phyloP scores from a whole-genome alignment of 1,284 basidiomycete species.

The Sanghuangporus weigelae region DNA sequence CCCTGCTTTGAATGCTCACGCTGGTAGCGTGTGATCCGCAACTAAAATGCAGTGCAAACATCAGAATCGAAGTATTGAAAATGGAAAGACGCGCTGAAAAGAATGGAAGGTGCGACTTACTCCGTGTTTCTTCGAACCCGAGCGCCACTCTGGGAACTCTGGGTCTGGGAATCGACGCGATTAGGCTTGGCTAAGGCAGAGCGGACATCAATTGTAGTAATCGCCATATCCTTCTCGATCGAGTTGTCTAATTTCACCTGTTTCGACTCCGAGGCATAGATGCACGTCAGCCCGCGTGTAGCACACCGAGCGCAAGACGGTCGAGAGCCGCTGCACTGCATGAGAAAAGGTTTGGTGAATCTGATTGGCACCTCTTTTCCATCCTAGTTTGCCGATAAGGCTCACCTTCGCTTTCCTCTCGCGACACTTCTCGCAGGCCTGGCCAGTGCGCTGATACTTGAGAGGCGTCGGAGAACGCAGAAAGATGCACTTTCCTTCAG shows the following conservation, averaged over 20 bases:
- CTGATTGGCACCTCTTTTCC: neutral
- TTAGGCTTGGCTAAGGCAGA: neutral
- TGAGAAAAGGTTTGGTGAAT: neutral
- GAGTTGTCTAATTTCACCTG: neutral
- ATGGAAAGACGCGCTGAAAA: neutral
- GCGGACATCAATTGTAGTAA: neutral
- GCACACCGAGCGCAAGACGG: slow-evolving; percentile 36
- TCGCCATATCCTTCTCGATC: neutral
- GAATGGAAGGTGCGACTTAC: slow-evolving; percentile 7
- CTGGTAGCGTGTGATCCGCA: neutral
- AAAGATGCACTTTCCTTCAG: slow-evolving; percentile 36
- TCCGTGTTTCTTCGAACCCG: slow-evolving; percentile 14
- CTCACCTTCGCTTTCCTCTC: slow-evolving; percentile 42
- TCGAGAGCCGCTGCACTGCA: slow-evolving; percentile 37
- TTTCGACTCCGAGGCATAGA: slow-evolving; percentile 31
- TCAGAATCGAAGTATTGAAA: neutral
- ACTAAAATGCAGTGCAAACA: neutral
- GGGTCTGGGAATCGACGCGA: neutral
- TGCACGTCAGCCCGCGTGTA: slow-evolving; percentile 34
- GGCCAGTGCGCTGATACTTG: slow-evolving; percentile 35
- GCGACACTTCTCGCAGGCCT: slow-evolving; percentile 41
- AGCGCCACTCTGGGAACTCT: neutral
- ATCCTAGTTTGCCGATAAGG: neutral
- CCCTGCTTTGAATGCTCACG: neutral
- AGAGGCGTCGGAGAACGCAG: slow-evolving; percentile 38